Evolutionary conservation across 768 basidiomycete genomes (phyloP).

Genomic region (Tephrocybe sp.): DNA sequence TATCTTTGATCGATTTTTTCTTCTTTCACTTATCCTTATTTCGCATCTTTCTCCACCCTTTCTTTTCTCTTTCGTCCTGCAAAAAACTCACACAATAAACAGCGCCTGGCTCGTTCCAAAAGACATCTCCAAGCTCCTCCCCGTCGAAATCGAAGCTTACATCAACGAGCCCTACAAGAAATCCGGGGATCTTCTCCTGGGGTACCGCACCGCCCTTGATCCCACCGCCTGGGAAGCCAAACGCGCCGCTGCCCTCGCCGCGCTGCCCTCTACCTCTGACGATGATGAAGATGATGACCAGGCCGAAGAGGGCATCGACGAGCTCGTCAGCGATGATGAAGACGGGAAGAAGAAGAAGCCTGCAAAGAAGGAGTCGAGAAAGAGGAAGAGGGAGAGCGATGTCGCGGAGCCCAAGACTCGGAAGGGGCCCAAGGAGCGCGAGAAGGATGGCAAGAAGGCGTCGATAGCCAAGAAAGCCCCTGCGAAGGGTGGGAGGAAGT

Average conservation of each 20-base stretch:
- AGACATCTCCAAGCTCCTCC: slow-evolving; percentile 78
- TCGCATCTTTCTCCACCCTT: too few relatives aligned
- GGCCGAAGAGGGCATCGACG: slow-evolving; percentile 66
- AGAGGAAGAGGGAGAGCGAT: slow-evolving; percentile 59
- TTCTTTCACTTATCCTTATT: too few relatives aligned
- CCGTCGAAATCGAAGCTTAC: slow-evolving; percentile 82
- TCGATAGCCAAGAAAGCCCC: slow-evolving; percentile 45
- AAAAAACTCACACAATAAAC: too few relatives aligned
- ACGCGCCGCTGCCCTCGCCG: slow-evolving; percentile 21
- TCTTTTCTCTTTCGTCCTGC: too few relatives aligned
- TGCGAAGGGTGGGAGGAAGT: slow-evolving; percentile 32
- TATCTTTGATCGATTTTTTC: too few relatives aligned
- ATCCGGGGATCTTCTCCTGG: slow-evolving; percentile 71
- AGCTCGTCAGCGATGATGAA: slow-evolving; percentile 50
- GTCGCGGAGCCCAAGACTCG: slow-evolving; percentile 38
- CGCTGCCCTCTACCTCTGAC: neutral
- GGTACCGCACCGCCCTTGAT: slow-evolving; percentile 71
- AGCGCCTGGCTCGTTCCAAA: slow-evolving; percentile 86
- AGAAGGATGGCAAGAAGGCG: neutral
- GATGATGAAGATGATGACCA: slow-evolving; percentile 28
- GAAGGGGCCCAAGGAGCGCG: slow-evolving; percentile 17
- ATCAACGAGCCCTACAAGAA: slow-evolving; percentile 78
- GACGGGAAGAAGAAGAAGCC: slow-evolving; percentile 47
- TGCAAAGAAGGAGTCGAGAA: slow-evolving; percentile 29
- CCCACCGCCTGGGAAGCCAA: slow-evolving; percentile 57